A percentile compares a stretch with the other conserved stretches of the same genome.
These are phyloP conservation scores for Trypanosoma scelopori DNA, from an alignment of 208 protist genomes.

Conservation along the genomic window DNA sequence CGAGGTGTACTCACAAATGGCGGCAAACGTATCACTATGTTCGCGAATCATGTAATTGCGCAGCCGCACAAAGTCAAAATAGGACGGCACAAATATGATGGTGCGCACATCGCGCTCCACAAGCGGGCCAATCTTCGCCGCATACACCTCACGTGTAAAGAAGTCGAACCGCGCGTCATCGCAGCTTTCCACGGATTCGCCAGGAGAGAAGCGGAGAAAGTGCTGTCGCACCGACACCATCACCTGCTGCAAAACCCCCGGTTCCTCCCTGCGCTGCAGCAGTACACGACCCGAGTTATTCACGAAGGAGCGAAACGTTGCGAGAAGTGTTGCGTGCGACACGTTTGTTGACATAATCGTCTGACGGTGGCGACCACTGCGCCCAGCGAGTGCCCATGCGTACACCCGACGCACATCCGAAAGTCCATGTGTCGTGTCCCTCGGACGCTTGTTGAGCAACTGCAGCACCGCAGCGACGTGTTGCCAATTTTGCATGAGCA, in stretches of 20 bases:
- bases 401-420: conserved; percentile 92
- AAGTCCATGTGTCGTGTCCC: conserved; percentile 76
- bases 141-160: conserved; percentile 89
- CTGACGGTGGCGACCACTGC: conserved; percentile 89
- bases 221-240: conserved; percentile 85
- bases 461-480: conserved; percentile 79
- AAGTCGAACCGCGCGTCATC: conserved; percentile 91
- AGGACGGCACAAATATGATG: conserved; percentile 93
- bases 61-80: conserved; percentile 96
- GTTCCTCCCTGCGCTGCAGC: conserved; percentile 53
- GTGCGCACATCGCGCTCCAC: conserved; percentile 75
- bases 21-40: conserved; percentile 78
- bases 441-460: conserved; percentile 80
- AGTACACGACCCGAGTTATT: conserved; percentile 78
- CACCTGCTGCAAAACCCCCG: conserved; percentile 56
- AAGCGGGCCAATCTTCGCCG: conserved; percentile 62
- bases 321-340: conserved; percentile 83
- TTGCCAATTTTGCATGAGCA: conserved; percentile 98
- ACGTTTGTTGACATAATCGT: conserved; percentile 88
- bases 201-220: conserved; percentile 88
- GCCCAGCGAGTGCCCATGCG: conserved; percentile 74
- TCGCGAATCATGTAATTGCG: conserved; percentile 95
- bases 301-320: conserved; percentile 75
- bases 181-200: conserved; percentile 37
- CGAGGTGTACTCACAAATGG: conserved; percentile 93